Conservation (phyloP, 768 basidiomycete genomes). For the Sporobolomyces phaffii region DNA sequence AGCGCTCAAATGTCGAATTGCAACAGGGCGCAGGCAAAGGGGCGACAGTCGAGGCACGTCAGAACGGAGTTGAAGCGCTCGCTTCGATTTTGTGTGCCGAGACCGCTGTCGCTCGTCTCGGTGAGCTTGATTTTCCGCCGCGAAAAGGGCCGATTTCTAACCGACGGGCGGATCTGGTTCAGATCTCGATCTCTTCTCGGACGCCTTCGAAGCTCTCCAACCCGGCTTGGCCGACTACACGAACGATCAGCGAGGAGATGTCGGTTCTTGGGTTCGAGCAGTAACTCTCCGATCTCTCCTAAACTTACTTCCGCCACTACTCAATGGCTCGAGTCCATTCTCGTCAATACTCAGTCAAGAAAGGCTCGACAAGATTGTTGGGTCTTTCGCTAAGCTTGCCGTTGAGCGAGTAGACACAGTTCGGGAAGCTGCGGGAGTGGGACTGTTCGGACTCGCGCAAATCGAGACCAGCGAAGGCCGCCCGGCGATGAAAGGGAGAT, state of each 20-base stretch:
- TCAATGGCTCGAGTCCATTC: slow-evolving; percentile 49
- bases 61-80: slow-evolving; percentile 34
- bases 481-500: slow-evolving; percentile 41
- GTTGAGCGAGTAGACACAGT: slow-evolving; percentile 88
- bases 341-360: slow-evolving; percentile 14
- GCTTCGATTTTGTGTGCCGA: background rate
- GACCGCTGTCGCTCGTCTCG: background rate
- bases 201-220: slow-evolving; percentile 52
- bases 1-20: too few species aligned
- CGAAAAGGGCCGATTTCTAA: fast-evolving
- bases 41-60: slow-evolving; percentile 9
- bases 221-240: slow-evolving; percentile 82
- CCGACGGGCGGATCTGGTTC: too few species aligned
- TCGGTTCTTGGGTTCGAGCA: slow-evolving; percentile 90
- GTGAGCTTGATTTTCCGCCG: too few species aligned
- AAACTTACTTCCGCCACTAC: slow-evolving; percentile 54
- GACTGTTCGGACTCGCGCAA: slow-evolving; percentile 55
- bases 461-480: background rate
- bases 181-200: slow-evolving; percentile 2
- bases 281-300: slow-evolving; percentile 66
- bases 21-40: background rate
- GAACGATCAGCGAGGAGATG: slow-evolving; percentile 87
- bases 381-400: slow-evolving; percentile 75
- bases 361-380: slow-evolving; percentile 53
- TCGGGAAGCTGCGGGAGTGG: slow-evolving; percentile 67